These are phyloP conservation scores for Aspergillus funiculosus DNA, from an alignment of 495 filamentous ascomycete genomes.

Conservation along the genomic window DNA sequence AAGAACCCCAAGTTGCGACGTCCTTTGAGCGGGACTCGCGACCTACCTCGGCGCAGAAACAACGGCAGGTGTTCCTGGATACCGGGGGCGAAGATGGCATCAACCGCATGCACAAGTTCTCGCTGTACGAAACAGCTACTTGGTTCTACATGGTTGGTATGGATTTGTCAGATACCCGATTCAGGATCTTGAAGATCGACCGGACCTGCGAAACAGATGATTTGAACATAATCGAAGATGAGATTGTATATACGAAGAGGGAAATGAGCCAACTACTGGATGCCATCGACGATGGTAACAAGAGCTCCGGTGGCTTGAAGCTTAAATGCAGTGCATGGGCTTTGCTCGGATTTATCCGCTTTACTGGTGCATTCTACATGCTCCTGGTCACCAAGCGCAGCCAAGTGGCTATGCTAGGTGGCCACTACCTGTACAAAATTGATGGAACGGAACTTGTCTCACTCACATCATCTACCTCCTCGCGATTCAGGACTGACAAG, in stretches of 20 bases:
- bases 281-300: conserved; percentile 94
- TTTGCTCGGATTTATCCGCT: conserved; percentile 86
- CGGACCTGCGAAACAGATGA: conserved; percentile 77
- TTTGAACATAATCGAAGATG: conserved; percentile 83
- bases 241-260: conserved; percentile 84
- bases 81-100: conserved; percentile 61
- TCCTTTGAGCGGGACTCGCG: conserved; percentile 42
- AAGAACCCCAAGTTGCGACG: conserved; percentile 39
- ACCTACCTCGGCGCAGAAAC: conserved; percentile 33
- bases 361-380: conserved; percentile 98
- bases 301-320: conserved; percentile 81
- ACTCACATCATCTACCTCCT: conserved; percentile 58
- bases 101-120: conserved; percentile 91
- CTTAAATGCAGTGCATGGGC: conserved; percentile 90
- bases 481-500: conserved; percentile 66
- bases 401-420: conserved; percentile 91
- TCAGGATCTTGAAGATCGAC: conserved; percentile 90
- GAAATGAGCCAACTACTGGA: conserved; percentile 91
- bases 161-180: conserved; percentile 80
- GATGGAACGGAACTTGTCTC: conserved; percentile 93
- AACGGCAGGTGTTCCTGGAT: conserved; percentile 49
- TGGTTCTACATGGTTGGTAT: conserved; percentile 91
- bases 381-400: conserved; percentile 91
- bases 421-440: conserved; percentile 91
- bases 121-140: conserved; percentile 86